Conservation (phyloP, 225 moss, liverwort and hornwort species). For the Pseudisothecium myosuroides region DNA sequence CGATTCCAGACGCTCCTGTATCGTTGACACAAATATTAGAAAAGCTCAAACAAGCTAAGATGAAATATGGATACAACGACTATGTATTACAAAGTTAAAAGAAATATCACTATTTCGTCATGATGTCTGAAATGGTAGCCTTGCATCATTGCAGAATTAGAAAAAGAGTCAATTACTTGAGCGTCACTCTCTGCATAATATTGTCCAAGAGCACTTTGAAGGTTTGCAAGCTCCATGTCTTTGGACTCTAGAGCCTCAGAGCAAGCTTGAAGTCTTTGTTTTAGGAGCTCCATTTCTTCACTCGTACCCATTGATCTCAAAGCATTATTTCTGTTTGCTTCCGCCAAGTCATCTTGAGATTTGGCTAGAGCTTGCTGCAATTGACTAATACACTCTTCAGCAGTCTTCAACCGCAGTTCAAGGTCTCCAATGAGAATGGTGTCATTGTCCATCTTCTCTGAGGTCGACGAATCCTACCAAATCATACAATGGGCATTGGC, state of each 20-base stretch:
- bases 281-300: slow-evolving; percentile 58
- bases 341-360: slow-evolving; percentile 58
- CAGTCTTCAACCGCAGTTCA: slow-evolving; percentile 47
- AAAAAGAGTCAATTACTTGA: slow-evolving; percentile 36
- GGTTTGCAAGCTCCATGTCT: slow-evolving; percentile 85
- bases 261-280: slow-evolving; percentile 67
- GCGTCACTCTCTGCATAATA: slow-evolving; percentile 97
- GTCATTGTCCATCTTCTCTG: slow-evolving; percentile 99
- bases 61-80: background rate
- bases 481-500: background rate
- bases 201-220: slow-evolving; percentile 98
- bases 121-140: background rate
- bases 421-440: slow-evolving; percentile 81
- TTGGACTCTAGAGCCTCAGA: slow-evolving; percentile 74
- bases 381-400: slow-evolving; percentile 42
- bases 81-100: background rate
- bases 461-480: slow-evolving; percentile 74
- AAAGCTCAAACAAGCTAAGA: background rate
- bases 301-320: slow-evolving; percentile 35
- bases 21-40: background rate
- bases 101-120: background rate
- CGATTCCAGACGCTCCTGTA: slow-evolving; percentile 71
- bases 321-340: slow-evolving; percentile 33
- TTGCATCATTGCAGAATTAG: background rate
- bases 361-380: slow-evolving; percentile 71